Evolutionary conservation across 179 eudicot genomes (phyloP).

Genomic region (Heliamphora pulchella): DNA sequence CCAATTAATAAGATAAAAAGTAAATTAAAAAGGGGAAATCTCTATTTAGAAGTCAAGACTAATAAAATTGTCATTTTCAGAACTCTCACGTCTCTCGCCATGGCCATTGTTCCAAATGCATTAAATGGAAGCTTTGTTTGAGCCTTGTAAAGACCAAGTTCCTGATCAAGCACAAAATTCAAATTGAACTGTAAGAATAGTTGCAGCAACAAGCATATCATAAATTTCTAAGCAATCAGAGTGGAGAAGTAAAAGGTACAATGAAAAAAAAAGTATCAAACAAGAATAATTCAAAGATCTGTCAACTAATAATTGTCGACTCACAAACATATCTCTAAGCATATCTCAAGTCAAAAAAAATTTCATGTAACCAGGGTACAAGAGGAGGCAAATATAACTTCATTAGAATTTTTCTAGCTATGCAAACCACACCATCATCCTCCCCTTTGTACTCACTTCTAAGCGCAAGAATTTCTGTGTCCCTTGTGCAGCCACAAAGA

Average conservation of each 20-base stretch:
- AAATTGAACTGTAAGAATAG: neutral
- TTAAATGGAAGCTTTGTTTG: conserved; percentile 96
- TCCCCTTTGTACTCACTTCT: neutral
- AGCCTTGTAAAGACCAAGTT: conserved; percentile 96
- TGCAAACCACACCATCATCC: neutral
- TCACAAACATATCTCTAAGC: too few species aligned
- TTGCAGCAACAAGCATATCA: neutral
- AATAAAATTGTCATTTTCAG: neutral
- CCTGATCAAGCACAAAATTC: conserved; percentile 40
- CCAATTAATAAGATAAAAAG: conserved; percentile 9
- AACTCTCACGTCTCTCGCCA: conserved; percentile 89
- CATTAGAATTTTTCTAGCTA: neutral
- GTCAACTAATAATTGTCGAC: neutral
- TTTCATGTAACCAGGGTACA: neutral
- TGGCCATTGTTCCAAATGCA: conserved; percentile 99
- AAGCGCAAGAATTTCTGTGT: neutral
- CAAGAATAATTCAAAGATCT: neutral
- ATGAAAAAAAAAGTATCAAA: neutral
- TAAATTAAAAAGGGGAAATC: neutral
- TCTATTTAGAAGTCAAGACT: neutral
- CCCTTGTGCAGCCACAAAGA: neutral
- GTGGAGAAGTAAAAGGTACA: neutral
- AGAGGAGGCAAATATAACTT: too few species aligned
- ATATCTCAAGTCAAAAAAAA: neutral
- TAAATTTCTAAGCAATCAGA: neutral